These are phyloP conservation scores for Paramecium sonneborni DNA, from an alignment of 73 alveolate species.

Conservation along the genomic window DNA sequence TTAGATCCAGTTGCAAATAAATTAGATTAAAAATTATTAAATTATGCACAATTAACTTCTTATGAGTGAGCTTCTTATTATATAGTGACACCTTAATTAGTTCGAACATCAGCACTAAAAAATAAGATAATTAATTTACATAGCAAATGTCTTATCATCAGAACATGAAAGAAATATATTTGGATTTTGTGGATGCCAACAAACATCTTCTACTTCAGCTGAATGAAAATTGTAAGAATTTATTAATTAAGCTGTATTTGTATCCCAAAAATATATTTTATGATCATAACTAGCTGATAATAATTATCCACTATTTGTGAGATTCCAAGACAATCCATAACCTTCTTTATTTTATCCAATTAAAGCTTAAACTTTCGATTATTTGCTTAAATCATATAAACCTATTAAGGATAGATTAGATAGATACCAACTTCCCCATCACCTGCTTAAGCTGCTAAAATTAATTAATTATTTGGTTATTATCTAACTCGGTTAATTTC, in stretches of 20 bases:
- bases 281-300: constrained; percentile 94
- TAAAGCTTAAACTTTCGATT: constrained; percentile 77
- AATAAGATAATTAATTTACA: constrained; percentile 20
- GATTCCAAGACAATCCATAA: constrained; percentile 53
- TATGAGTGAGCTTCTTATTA: constrained; percentile 83
- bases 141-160: constrained; percentile 89
- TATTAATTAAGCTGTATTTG: constrained; percentile 70
- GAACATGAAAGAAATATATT: constrained; percentile 93
- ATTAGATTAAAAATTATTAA: constrained; percentile 81
- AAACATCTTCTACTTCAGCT: constrained; percentile 95
- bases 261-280: constrained; percentile 91
- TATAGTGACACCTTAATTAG: not conserved
- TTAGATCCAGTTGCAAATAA: constrained; percentile 5
- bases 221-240: constrained; percentile 32
- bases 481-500: constrained; percentile 95
- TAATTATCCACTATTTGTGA: constrained; percentile 69
- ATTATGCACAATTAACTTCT: constrained; percentile 92
- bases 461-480: constrained; percentile 91
- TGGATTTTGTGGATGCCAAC: constrained; percentile 84
- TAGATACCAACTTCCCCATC: constrained; percentile 84
- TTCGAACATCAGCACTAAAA: constrained; percentile 73
- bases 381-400: constrained; percentile 89
- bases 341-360: constrained; percentile 97
- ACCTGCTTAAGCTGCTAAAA: constrained; percentile 94
- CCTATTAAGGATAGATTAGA: not conserved